Percentiles rank a stretch among this genome's conserved stretches.
Conservation (phyloP, 1,139 yeast genomes). For the Candida labiduridarum region DNA sequence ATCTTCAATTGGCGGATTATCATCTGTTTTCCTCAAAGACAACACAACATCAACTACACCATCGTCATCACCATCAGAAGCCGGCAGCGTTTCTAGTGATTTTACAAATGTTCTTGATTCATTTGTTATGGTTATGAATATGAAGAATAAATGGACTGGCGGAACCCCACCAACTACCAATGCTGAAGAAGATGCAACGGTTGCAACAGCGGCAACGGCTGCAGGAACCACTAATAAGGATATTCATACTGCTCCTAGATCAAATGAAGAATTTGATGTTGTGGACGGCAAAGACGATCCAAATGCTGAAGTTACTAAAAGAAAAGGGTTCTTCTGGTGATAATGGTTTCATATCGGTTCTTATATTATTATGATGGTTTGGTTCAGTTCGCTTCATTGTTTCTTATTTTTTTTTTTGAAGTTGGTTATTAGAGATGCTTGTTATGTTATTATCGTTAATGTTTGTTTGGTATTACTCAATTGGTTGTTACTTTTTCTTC, state of each 20-base stretch:
- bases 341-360: slow-evolving; percentile 3
- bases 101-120: slow-evolving; percentile 15
- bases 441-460: slow-evolving; percentile 1
- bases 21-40: slow-evolving; percentile 1
- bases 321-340: slow-evolving; percentile 18
- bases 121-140: slow-evolving; percentile 20
- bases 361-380: background rate
- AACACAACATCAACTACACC: background rate
- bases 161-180: background rate
- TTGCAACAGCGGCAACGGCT: background rate
- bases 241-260: background rate
- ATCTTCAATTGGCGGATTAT: slow-evolving; percentile 5
- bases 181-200: background rate
- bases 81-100: slow-evolving; percentile 4
- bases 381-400: slow-evolving; percentile 4
- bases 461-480: background rate
- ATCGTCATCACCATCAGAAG: background rate
- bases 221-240: background rate
- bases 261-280: slow-evolving; percentile 42
- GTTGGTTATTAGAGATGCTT: background rate
- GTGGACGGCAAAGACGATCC: slow-evolving; percentile 35
- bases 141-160: slow-evolving; percentile 16
- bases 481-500: background rate
- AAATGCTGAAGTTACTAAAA: slow-evolving; percentile 15
- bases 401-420: background rate